These are phyloP conservation scores for Aspergillus ochraceus DNA, from an alignment of 2,329 filamentous ascomycete species.

Conservation along the genomic window DNA sequence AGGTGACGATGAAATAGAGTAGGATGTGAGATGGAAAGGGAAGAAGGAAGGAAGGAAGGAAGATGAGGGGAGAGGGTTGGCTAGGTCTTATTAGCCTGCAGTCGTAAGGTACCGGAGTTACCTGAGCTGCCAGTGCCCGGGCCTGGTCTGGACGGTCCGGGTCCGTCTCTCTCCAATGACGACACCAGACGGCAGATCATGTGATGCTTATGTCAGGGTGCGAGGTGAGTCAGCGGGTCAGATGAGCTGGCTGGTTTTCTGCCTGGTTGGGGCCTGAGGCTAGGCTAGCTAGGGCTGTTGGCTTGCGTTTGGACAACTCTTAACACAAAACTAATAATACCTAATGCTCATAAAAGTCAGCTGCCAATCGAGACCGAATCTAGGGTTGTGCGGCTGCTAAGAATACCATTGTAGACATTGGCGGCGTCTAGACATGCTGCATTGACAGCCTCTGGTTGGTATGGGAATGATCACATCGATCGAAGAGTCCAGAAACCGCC, in stretches of 20 bases:
- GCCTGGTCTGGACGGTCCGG: not conserved
- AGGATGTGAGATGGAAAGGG: not conserved
- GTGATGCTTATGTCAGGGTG: constrained; percentile 3
- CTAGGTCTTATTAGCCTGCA: not conserved
- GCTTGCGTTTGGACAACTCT: not conserved
- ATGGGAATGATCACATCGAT: not conserved
- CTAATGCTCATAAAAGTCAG: not conserved
- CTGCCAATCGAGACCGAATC: not conserved
- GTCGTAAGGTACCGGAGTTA: constrained; percentile 1
- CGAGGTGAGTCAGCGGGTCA: constrained; percentile 11
- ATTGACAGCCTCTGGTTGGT: not conserved
- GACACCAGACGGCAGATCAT: constrained; percentile 10
- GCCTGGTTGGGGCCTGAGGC: not conserved
- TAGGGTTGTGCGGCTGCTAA: not conserved
- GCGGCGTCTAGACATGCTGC: not conserved
- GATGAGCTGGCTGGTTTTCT: constrained; percentile 1
- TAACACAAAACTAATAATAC: not conserved
- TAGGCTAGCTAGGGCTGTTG: not conserved
- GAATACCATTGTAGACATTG: not conserved
- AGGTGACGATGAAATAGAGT: not conserved
- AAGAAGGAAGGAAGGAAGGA: constrained; percentile 3
- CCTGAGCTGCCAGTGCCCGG: not conserved
- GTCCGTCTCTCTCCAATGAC: constrained; percentile 8
- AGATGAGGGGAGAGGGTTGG: constrained; percentile 1
- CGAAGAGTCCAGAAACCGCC: not conserved